Conservation (phyloP, 441 rosid species). For the Jatropha multifida region DNA sequence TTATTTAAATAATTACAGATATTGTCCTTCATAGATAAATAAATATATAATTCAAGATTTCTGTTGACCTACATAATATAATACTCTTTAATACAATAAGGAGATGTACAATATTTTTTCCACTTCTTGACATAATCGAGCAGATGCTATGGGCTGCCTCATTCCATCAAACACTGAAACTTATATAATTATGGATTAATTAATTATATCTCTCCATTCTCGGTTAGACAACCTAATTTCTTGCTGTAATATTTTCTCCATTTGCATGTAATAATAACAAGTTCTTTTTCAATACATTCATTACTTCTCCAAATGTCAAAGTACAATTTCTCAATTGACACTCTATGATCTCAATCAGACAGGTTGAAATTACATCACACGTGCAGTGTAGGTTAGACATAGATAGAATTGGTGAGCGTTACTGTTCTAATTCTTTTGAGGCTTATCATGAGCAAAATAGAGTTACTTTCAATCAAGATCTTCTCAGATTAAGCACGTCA, state of each 20-base stretch:
- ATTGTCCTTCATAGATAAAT: constrained; percentile 14
- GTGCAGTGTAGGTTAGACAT: constrained; percentile 4
- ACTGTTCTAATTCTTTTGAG: constrained; percentile 6
- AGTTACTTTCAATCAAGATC: neutral
- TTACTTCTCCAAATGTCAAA: neutral
- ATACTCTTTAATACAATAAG: too few relatives aligned
- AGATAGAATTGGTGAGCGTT: neutral
- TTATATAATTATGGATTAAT: neutral
- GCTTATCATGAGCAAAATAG: neutral
- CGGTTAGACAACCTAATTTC: neutral
- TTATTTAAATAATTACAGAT: neutral
- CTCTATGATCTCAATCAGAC: neutral
- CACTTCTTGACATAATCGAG: neutral
- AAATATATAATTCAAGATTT: constrained; percentile 1
- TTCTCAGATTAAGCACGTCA: neutral
- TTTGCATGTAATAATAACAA: neutral
- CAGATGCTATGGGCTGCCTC: neutral
- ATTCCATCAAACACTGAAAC: neutral
- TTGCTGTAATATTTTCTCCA: neutral
- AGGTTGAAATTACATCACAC: neutral
- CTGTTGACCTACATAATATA: constrained; percentile 13
- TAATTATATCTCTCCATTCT: neutral
- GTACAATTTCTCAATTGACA: too few relatives aligned
- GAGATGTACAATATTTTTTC: too few relatives aligned
- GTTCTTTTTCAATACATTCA: neutral